A percentile compares a stretch with the other conserved stretches of the same genome.
Conservation (phyloP, 495 filamentous ascomycete genomes). For the Sphaerosporella brunnea region DNA sequence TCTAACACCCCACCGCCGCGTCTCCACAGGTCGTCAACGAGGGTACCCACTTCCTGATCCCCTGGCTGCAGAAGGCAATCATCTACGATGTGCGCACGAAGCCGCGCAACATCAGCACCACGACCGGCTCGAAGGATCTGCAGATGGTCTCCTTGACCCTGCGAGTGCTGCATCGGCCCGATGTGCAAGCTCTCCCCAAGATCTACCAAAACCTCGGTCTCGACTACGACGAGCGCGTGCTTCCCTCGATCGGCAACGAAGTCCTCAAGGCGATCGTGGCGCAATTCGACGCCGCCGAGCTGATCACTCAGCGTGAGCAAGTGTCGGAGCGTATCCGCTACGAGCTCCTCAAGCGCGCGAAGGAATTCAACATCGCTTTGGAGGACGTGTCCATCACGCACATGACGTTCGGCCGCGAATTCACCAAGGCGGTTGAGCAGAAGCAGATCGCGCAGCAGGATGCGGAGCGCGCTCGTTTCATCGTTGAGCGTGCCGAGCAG, state of each 20-base stretch:
- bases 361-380: constrained; percentile 97
- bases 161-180: constrained; percentile 83
- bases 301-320: constrained; percentile 92
- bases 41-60: constrained; percentile 90
- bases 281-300: constrained; percentile 96
- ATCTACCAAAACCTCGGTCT: constrained; percentile 94
- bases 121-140: constrained; percentile 94
- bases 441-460: constrained; percentile 99
- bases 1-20: too few relatives aligned
- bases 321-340: constrained; percentile 88
- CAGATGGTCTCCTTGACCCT: constrained; percentile 99
- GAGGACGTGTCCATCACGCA: constrained; percentile 99
- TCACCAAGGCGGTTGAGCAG: constrained; percentile 96
- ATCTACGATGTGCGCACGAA: constrained; percentile 96
- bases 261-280: constrained; percentile 98
- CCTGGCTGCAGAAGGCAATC: constrained; percentile 89
- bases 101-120: constrained; percentile 93
- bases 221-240: constrained; percentile 98
- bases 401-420: constrained; percentile 99
- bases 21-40: constrained; percentile 72
- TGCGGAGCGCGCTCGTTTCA: constrained; percentile 88
- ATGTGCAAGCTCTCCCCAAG: constrained; percentile 78
- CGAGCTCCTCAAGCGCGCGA: constrained; percentile 87
- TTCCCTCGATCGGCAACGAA: constrained; percentile 99
- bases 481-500: constrained; percentile 98